A percentile compares a stretch with the other conserved stretches of the same genome.
phyloP scores from a whole-genome alignment of 345 rosid species.

The Balakata baccata region DNA sequence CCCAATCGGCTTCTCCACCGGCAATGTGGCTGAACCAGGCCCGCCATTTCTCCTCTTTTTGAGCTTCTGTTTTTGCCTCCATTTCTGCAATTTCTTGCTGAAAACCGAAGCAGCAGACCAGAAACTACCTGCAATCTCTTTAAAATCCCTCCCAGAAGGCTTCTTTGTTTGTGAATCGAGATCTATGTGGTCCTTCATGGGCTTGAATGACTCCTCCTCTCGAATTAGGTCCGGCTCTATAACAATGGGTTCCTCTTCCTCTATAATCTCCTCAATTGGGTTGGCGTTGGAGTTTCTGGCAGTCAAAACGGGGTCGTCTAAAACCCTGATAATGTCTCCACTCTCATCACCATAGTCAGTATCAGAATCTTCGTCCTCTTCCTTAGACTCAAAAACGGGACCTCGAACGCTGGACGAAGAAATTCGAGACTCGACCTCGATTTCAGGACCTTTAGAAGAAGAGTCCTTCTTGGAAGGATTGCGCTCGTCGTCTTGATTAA shows the following conservation, averaged over 20 bases:
- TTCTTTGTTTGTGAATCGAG: slow-evolving; percentile 79
- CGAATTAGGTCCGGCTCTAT: slow-evolving; percentile 17
- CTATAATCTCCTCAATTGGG: slow-evolving; percentile 49
- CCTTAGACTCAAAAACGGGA: slow-evolving; percentile 43
- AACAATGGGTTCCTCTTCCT: slow-evolving; percentile 22
- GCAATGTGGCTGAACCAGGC: slow-evolving; percentile 77
- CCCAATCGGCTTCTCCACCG: slow-evolving; percentile 92
- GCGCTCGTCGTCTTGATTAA: slow-evolving; percentile 59
- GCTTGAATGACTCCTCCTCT: slow-evolving; percentile 56
- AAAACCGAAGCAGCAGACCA: slow-evolving; percentile 99
- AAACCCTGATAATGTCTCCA: slow-evolving; percentile 35
- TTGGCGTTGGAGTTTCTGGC: slow-evolving; percentile 32
- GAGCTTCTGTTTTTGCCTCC: slow-evolving; percentile 93
- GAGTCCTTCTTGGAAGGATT: slow-evolving; percentile 34
- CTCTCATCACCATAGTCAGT: slow-evolving; percentile 25
- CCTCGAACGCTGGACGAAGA: slow-evolving; percentile 47
- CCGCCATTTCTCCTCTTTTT: slow-evolving; percentile 61
- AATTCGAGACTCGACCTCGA: slow-evolving; percentile 41
- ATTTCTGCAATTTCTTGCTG: slow-evolving; percentile 91
- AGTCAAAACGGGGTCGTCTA: slow-evolving; percentile 43
- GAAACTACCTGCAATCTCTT: slow-evolving; percentile 76
- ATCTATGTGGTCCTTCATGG: slow-evolving; percentile 91
- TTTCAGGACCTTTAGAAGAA: slow-evolving; percentile 19
- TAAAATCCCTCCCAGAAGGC: slow-evolving; percentile 62
- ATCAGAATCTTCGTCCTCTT: slow-evolving; percentile 46